Conservation (phyloP, 2,329 filamentous ascomycete genomes). For the Trichoderma asperellum region DNA sequence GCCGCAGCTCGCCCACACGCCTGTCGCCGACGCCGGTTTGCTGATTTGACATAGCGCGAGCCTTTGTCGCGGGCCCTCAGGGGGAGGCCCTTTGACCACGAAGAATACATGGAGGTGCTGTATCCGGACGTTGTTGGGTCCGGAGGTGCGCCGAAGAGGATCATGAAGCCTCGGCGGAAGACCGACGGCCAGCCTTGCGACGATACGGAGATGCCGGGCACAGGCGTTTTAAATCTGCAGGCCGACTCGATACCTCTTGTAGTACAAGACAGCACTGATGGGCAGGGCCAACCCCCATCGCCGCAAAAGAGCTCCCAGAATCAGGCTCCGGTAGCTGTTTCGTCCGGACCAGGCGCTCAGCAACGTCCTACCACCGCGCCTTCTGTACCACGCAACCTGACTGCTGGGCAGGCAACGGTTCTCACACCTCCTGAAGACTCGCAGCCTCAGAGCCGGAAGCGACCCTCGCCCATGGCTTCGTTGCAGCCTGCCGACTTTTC, state of each 20-base stretch:
- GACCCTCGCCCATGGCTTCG: constrained; percentile 38
- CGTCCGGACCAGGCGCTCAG: constrained; percentile 33
- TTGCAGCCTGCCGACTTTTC: constrained; percentile 11
- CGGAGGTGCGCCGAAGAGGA: constrained; percentile 61
- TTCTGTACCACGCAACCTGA: constrained; percentile 45
- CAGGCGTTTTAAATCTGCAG: constrained; percentile 51
- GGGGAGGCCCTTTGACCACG: constrained; percentile 62
- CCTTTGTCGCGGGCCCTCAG: constrained; percentile 61
- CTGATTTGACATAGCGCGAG: constrained; percentile 52
- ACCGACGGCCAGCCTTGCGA: constrained; percentile 52
- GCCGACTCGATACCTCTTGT: constrained; percentile 38
- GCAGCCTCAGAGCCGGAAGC: constrained; percentile 50
- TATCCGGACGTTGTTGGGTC: constrained; percentile 65
- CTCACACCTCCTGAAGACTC: constrained; percentile 62
- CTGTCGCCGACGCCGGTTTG: constrained; percentile 7
- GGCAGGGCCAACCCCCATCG: constrained; percentile 34
- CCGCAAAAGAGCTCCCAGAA: constrained; percentile 33
- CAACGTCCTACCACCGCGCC: constrained; percentile 40
- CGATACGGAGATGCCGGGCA: constrained; percentile 54
- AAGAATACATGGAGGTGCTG: constrained; percentile 63
- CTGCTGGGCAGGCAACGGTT: constrained; percentile 48
- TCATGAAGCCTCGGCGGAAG: constrained; percentile 59
- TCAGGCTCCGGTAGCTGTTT: constrained; percentile 38
- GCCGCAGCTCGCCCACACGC: not conserved
- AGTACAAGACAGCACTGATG: constrained; percentile 34